These are phyloP conservation scores for Fusarium cyanostomum DNA, from an alignment of 2,329 filamentous ascomycete genomes.

Conservation along the genomic window DNA sequence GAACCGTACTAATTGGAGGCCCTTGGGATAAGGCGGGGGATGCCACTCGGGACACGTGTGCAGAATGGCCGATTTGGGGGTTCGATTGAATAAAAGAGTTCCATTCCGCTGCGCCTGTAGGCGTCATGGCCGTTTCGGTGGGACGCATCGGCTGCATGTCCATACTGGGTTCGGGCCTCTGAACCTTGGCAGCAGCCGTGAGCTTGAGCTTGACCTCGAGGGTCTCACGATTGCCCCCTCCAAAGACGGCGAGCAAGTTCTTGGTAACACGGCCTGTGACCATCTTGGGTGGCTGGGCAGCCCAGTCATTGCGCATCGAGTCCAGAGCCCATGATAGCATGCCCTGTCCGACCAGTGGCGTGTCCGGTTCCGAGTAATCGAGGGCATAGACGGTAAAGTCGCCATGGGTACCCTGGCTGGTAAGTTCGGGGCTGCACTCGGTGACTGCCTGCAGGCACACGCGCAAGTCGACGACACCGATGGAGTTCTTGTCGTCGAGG, in stretches of 20 bases:
- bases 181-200: conserved; percentile 74
- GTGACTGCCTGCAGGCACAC: conserved; percentile 86
- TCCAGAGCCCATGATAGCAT: conserved; percentile 87
- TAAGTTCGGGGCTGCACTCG: conserved; percentile 83
- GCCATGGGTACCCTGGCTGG: conserved; percentile 73
- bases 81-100: conserved; percentile 79
- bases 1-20: conserved; percentile 25
- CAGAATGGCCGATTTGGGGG: conserved; percentile 58
- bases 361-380: conserved; percentile 95
- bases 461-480: conserved; percentile 88
- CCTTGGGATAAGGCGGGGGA: conserved; percentile 52
- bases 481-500: conserved; percentile 80
- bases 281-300: conserved; percentile 71
- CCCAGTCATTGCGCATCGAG: conserved; percentile 48
- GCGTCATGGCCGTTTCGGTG: conserved; percentile 53
- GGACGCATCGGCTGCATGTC: conserved; percentile 40
- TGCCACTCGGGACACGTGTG: conserved; percentile 47
- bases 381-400: conserved; percentile 98
- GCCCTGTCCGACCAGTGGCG: conserved; percentile 92
- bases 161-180: conserved; percentile 42
- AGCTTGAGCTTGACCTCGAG: conserved; percentile 93
- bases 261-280: conserved; percentile 92
- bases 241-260: conserved; percentile 85
- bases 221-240: conserved; percentile 84
- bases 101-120: conserved; percentile 79